Conservation (phyloP, 2,329 filamentous ascomycete species). For the Diaporthe sp. region DNA sequence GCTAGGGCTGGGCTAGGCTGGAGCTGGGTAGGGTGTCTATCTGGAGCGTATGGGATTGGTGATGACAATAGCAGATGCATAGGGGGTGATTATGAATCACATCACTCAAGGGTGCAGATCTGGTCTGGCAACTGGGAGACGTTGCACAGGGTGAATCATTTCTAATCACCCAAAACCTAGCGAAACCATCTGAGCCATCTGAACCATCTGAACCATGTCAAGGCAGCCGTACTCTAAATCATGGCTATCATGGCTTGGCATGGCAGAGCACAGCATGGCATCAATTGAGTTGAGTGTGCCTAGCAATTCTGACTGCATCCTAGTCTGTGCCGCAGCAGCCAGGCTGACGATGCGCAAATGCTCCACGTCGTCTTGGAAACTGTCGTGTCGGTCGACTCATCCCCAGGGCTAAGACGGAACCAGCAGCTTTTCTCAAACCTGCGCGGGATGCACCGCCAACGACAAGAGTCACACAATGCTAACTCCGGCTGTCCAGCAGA, state of each 20-base stretch:
- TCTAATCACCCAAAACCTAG: slow-evolving; percentile 13
- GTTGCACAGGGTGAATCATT: slow-evolving; percentile 12
- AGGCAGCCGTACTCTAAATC: neutral
- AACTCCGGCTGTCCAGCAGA: neutral
- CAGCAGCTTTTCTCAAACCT: neutral
- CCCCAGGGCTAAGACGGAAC: neutral
- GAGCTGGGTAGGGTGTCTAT: slow-evolving; percentile 16
- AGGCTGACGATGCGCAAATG: slow-evolving; percentile 10
- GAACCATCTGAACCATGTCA: neutral
- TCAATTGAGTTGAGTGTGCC: slow-evolving; percentile 1
- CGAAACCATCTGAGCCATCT: no score
- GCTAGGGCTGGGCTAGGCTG: slow-evolving; percentile 11
- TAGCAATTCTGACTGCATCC: slow-evolving; percentile 2
- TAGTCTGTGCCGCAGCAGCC: slow-evolving; percentile 17
- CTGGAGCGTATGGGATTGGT: slow-evolving; percentile 20
- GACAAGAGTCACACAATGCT: neutral
- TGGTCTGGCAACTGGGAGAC: slow-evolving; percentile 1
- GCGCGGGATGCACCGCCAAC: neutral
- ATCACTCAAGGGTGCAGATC: neutral
- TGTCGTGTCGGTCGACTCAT: neutral
- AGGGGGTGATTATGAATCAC: slow-evolving; percentile 13
- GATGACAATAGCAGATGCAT: slow-evolving; percentile 21
- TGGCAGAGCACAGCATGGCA: neutral
- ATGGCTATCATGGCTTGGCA: neutral
- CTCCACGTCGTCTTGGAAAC: neutral